phyloP scores from a whole-genome alignment of 2,329 filamentous ascomycete genomes.

The Alternaria sp. region DNA sequence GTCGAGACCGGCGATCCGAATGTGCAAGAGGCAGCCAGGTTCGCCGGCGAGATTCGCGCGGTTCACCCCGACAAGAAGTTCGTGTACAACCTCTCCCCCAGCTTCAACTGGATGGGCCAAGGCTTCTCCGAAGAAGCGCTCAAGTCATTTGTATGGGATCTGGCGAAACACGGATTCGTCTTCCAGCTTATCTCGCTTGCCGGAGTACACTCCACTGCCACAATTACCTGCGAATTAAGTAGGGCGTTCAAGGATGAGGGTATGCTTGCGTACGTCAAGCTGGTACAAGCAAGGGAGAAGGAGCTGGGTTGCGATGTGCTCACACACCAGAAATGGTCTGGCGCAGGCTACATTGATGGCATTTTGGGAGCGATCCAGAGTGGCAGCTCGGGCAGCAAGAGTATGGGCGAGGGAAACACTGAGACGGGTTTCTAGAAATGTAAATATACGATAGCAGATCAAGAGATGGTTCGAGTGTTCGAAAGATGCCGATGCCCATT shows the following conservation, averaged over 20 bases:
- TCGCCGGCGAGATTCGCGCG: slow-evolving; percentile 77
- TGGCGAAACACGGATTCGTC: slow-evolving; percentile 82
- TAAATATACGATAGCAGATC: background rate
- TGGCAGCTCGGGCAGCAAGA: slow-evolving; percentile 85
- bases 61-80: slow-evolving; percentile 80
- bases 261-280: slow-evolving; percentile 96
- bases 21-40: slow-evolving; percentile 75
- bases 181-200: slow-evolving; percentile 70
- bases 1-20: slow-evolving; percentile 92
- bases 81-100: slow-evolving; percentile 95
- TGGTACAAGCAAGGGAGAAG: slow-evolving; percentile 89
- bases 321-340: slow-evolving; percentile 90
- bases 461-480: background rate
- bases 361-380: slow-evolving; percentile 90
- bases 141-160: slow-evolving; percentile 94
- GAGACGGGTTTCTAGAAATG: slow-evolving; percentile 58
- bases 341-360: slow-evolving; percentile 80
- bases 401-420: slow-evolving; percentile 94
- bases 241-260: slow-evolving; percentile 85
- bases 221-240: slow-evolving; percentile 75
- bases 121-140: slow-evolving; percentile 85
- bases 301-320: slow-evolving; percentile 90
- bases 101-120: slow-evolving; percentile 98
- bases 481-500: background rate
- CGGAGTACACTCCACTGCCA: slow-evolving; percentile 68